Conservation (phyloP, 2,329 filamentous ascomycete genomes). For the Talaromyces funiculosus region DNA sequence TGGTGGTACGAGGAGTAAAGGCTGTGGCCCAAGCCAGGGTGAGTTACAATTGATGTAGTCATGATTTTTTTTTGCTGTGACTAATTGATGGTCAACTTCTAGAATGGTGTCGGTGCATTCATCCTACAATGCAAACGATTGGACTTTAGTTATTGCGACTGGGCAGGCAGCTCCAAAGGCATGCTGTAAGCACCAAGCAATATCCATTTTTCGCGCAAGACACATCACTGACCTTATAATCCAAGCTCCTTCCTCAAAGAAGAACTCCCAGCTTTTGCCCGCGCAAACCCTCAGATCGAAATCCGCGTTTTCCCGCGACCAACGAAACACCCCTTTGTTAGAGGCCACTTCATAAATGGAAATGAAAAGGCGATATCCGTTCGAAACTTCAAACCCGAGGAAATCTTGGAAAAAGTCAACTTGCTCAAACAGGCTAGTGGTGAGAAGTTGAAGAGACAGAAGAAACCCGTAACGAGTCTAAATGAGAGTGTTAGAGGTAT, state of each 20-base stretch:
- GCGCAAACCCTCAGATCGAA: conserved; percentile 79
- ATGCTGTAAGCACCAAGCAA: conserved; percentile 66
- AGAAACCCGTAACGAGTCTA: conserved; percentile 55
- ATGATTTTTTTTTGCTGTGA: background rate
- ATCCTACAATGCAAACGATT: conserved; percentile 94
- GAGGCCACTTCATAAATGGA: conserved; percentile 90
- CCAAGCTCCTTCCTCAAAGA: conserved; percentile 75
- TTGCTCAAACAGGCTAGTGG: conserved; percentile 44
- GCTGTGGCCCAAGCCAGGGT: conserved; percentile 54
- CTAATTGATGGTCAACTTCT: conserved; percentile 7
- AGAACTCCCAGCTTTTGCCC: conserved; percentile 70
- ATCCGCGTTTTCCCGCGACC: conserved; percentile 86
- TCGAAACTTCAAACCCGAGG: conserved; percentile 71
- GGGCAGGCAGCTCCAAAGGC: conserved; percentile 83
- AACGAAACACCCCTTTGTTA: conserved; percentile 81
- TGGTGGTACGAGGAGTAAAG: conserved; percentile 46
- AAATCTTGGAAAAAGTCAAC: conserved; percentile 72
- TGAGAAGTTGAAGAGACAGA: conserved; percentile 47
- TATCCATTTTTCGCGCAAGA: background rate
- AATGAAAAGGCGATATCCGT: conserved; percentile 81
- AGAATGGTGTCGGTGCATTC: conserved; percentile 97
- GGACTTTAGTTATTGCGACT: conserved; percentile 96
- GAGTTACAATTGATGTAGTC: conserved; percentile 21
- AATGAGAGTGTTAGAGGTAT: conserved; percentile 62
- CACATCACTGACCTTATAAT: conserved; percentile 1